Conservation (phyloP, 2,329 filamentous ascomycete genomes). For the Lachnellula occidentalis region DNA sequence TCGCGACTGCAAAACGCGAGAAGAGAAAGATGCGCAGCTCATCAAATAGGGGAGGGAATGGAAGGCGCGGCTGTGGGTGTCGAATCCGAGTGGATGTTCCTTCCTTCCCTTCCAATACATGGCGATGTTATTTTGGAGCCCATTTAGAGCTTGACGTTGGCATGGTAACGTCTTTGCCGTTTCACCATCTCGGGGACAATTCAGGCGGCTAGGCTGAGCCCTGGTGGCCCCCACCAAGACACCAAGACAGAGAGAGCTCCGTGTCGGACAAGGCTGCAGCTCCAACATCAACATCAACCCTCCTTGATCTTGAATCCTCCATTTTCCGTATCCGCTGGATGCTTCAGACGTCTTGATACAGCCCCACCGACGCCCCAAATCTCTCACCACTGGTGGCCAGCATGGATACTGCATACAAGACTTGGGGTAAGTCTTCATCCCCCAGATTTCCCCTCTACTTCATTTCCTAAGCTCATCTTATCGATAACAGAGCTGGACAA, state of each 20-base stretch:
- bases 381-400: not conserved
- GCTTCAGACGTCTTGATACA: not conserved
- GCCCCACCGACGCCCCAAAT: no score
- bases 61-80: slow-evolving; percentile 10
- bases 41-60: slow-evolving; percentile 18
- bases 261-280: not conserved
- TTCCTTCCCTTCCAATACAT: no score
- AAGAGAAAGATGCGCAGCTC: slow-evolving; percentile 14
- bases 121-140: no score
- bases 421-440: slow-evolving; percentile 48
- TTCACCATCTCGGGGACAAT: not conserved
- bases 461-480: slow-evolving; percentile 23
- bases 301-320: no score
- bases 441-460: slow-evolving; percentile 9
- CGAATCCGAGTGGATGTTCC: not conserved
- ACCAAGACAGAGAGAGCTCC: no score
- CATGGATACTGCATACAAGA: slow-evolving; percentile 53
- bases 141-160: not conserved
- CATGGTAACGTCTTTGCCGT: not conserved
- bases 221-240: not conserved
- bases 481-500: slow-evolving; percentile 73
- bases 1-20: slow-evolving; percentile 26
- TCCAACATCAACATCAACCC: slow-evolving; percentile 1
- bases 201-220: no score
- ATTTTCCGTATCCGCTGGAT: not conserved